Evolutionary conservation across 208 protist genomes (phyloP).

Genomic region (Trypanosoma vivax): DNA sequence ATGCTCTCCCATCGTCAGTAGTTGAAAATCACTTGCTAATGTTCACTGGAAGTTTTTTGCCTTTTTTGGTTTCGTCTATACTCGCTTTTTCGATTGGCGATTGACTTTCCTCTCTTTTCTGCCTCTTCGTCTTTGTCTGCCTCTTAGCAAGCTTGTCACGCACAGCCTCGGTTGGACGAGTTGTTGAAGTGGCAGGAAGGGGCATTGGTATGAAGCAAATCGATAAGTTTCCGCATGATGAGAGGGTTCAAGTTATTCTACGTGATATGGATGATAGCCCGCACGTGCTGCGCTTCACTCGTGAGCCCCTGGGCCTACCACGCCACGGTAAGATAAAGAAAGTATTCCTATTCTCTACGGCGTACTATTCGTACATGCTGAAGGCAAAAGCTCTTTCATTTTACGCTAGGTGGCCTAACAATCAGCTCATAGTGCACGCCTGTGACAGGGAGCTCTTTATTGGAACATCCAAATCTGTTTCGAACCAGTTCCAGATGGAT

Average conservation of each 20-base stretch:
- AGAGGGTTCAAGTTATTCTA: constrained; percentile 59
- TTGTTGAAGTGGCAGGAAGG: not conserved
- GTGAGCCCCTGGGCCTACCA: constrained; percentile 31
- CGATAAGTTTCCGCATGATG: constrained; percentile 1
- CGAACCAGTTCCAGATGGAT: not conserved
- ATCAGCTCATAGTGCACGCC: constrained; percentile 32
- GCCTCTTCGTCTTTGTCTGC: no score
- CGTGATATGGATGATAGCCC: constrained; percentile 67
- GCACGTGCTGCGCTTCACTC: constrained; percentile 54
- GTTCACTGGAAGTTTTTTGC: no score
- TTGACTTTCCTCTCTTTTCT: no score
- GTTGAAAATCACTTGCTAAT: no score
- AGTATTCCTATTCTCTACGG: constrained; percentile 63
- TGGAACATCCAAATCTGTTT: constrained; percentile 2
- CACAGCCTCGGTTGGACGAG: constrained; percentile 1
- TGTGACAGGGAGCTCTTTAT: constrained; percentile 14
- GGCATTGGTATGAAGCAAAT: constrained; percentile 1
- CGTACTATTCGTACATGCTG: constrained; percentile 77
- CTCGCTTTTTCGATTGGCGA: no score
- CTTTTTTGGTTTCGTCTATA: no score
- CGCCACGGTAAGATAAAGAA: constrained; percentile 38
- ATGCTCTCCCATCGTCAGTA: no score
- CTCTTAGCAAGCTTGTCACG: no score
- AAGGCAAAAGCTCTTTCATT: constrained; percentile 69
- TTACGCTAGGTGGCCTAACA: constrained; percentile 71